These are phyloP conservation scores for Angomonas ambiguus DNA, from an alignment of 208 protist genomes.

Conservation along the genomic window DNA sequence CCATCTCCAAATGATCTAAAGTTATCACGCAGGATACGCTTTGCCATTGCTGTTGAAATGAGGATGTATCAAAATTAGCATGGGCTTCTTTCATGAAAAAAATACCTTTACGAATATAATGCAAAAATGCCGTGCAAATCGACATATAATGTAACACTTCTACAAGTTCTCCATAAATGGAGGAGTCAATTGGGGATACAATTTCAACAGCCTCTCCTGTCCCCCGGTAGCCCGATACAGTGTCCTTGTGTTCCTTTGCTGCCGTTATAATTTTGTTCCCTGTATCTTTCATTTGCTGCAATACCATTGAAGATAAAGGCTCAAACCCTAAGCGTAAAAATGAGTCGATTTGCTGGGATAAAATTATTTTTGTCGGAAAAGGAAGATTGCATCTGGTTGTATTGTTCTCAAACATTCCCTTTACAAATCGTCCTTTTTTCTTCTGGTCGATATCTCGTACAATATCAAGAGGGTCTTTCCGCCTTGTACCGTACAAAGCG, in stretches of 20 bases:
- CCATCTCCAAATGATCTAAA: constrained; percentile 56
- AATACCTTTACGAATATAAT: constrained; percentile 61
- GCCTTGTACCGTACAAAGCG: constrained; percentile 45
- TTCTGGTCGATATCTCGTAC: constrained; percentile 70
- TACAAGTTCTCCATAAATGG: constrained; percentile 41
- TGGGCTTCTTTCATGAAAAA: constrained; percentile 44
- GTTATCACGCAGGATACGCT: constrained; percentile 71
- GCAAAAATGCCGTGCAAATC: constrained; percentile 56
- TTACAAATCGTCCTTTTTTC: constrained; percentile 76
- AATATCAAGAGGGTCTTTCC: constrained; percentile 72
- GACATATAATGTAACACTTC: constrained; percentile 60
- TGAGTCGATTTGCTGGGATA: constrained; percentile 69
- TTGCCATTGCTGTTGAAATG: constrained; percentile 78
- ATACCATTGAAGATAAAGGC: constrained; percentile 66
- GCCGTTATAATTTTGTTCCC: constrained; percentile 42
- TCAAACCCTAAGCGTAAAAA: constrained; percentile 85
- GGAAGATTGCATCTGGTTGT: constrained; percentile 54
- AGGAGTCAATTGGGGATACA: constrained; percentile 44
- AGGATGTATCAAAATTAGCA: constrained; percentile 21
- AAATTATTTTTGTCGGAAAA: constrained; percentile 73
- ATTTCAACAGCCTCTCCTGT: constrained; percentile 66
- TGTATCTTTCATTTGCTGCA: constrained; percentile 27
- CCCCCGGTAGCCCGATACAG: constrained; percentile 45
- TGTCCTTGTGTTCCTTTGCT: constrained; percentile 60
- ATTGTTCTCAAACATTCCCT: constrained; percentile 63